Percentiles rank a stretch among this genome's conserved stretches.
Conservation (phyloP, 495 filamentous ascomycete genomes). For the Physcia stellaris region DNA sequence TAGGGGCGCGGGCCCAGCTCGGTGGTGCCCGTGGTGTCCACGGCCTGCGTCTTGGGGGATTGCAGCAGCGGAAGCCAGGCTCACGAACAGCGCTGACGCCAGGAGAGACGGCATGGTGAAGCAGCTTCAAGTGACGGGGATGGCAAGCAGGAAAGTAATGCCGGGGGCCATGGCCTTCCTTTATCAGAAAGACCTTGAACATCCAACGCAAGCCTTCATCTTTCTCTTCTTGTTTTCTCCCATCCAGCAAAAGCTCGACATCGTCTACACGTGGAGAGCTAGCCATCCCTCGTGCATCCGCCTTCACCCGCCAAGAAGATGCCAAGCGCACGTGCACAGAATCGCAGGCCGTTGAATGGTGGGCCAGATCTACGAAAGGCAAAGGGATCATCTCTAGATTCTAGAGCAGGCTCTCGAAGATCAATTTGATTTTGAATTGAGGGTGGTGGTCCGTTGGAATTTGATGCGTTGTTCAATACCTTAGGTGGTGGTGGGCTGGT, state of each 20-base stretch:
- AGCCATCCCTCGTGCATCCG: neutral
- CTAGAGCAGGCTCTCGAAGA: no score
- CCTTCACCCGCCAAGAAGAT: neutral
- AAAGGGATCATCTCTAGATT: no score
- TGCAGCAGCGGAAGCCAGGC: neutral
- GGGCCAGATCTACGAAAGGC: no score
- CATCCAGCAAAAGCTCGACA: neutral
- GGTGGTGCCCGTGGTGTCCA: constrained; percentile 12
- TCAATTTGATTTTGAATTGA: no score
- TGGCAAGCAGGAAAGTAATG: neutral
- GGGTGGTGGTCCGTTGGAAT: no score
- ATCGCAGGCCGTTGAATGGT: no score
- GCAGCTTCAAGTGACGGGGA: neutral
- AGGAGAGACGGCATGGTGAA: constrained; percentile 1
- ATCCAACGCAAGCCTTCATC: neutral
- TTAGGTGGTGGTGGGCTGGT: no score
- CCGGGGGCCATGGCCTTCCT: neutral
- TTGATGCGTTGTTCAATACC: no score
- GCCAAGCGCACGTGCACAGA: constrained; percentile 2
- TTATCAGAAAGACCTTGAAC: neutral
- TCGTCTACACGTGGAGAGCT: neutral
- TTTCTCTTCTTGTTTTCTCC: neutral
- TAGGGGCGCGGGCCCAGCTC: constrained; percentile 44
- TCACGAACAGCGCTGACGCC: neutral
- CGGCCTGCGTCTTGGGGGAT: neutral